Evolutionary conservation across 2,329 filamentous ascomycete species (phyloP).

Genomic region (Ceratocystis cubensis): DNA sequence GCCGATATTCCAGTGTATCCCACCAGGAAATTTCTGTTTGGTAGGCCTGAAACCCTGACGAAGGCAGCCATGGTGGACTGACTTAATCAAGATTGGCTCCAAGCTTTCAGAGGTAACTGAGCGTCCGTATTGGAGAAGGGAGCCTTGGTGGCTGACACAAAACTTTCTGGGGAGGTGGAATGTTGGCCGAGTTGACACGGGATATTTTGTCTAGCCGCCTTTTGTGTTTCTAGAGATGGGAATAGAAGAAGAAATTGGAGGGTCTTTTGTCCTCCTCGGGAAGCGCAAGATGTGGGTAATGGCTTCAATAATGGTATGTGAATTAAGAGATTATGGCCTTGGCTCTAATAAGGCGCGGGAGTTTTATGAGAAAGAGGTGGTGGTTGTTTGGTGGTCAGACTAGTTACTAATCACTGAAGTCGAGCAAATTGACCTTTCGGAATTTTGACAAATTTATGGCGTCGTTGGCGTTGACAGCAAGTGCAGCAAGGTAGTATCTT

Average conservation of each 20-base stretch:
- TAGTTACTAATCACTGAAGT: neutral
- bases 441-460: neutral
- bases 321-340: slow-evolving; percentile 1
- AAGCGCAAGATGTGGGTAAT: neutral
- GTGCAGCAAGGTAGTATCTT: neutral
- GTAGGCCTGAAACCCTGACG: slow-evolving; percentile 92
- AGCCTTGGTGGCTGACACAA: neutral
- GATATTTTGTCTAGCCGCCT: neutral
- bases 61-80: slow-evolving; percentile 50
- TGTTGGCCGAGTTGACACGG: neutral
- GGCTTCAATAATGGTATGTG: neutral
- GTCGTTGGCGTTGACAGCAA: neutral
- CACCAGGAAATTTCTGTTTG: slow-evolving; percentile 92
- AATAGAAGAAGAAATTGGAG: neutral
- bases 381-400: neutral
- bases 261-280: neutral
- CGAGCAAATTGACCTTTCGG: neutral
- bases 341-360: neutral
- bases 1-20: slow-evolving; percentile 97
- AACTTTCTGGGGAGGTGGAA: neutral
- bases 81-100: neutral
- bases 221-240: neutral
- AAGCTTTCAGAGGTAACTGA: neutral
- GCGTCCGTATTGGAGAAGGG: neutral
- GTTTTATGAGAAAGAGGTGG: neutral